These are phyloP conservation scores for Spinacia oleracea DNA, from an alignment of 179 eudicot genomes.

Conservation along the genomic window DNA sequence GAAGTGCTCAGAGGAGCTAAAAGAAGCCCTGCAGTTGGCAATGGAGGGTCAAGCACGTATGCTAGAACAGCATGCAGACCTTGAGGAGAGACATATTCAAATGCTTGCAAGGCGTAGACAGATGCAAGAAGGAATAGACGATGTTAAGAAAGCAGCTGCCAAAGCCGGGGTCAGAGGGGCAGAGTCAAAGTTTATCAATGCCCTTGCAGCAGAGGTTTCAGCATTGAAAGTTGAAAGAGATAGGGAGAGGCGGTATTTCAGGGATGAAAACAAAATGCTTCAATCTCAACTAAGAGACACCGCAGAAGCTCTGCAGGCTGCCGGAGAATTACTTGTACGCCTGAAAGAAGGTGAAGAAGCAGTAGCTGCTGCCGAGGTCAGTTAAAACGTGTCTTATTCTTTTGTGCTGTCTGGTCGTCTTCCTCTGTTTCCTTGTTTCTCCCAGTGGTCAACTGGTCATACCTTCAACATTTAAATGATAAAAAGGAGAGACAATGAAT, in stretches of 20 bases:
- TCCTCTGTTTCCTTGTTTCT: not conserved
- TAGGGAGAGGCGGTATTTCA: slow-evolving; percentile 67
- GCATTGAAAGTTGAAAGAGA: slow-evolving; percentile 84
- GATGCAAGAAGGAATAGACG: slow-evolving; percentile 82
- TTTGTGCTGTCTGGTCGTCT: not conserved
- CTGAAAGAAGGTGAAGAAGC: slow-evolving; percentile 97
- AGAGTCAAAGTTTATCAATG: slow-evolving; percentile 88
- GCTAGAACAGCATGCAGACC: slow-evolving; percentile 96
- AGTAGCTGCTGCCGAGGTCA: slow-evolving; percentile 77
- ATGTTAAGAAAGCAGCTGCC: slow-evolving; percentile 87
- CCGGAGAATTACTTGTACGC: slow-evolving; percentile 93
- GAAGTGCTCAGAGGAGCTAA: slow-evolving; percentile 82
- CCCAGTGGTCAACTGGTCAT: too few relatives aligned
- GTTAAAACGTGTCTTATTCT: slow-evolving; percentile 10
- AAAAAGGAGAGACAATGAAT: too few relatives aligned
- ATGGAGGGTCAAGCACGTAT: slow-evolving; percentile 98
- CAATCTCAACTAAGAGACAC: slow-evolving; percentile 95
- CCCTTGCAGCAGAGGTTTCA: slow-evolving; percentile 87
- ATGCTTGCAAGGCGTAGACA: slow-evolving; percentile 77
- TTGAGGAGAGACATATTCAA: slow-evolving; percentile 84
- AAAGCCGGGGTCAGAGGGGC: slow-evolving; percentile 80
- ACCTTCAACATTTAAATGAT: too few relatives aligned
- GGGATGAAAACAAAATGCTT: slow-evolving; percentile 85
- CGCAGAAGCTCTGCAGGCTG: slow-evolving; percentile 97
- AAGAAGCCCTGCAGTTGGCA: slow-evolving; percentile 91